Conservation (phyloP, 1,284 basidiomycete species). For the Irpex sp. region DNA sequence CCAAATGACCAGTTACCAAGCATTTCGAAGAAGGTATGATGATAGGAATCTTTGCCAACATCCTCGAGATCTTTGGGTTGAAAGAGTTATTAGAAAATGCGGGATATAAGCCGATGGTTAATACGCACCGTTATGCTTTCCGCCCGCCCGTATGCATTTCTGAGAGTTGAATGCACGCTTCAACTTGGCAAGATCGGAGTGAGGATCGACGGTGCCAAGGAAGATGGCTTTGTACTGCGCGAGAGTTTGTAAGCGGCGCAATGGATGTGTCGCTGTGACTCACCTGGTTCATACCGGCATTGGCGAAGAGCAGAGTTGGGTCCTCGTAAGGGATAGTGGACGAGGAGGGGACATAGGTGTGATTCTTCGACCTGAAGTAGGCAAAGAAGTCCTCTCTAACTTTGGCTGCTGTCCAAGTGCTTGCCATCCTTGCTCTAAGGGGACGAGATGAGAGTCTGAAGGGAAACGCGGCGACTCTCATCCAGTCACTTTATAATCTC, state of each 20-base stretch:
- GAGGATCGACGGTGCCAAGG: slow-evolving; percentile 92
- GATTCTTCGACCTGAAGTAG: slow-evolving; percentile 75
- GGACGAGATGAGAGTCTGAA: slow-evolving; percentile 5
- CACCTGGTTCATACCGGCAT: slow-evolving; percentile 96
- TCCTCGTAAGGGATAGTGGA: slow-evolving; percentile 96
- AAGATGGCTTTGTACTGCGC: slow-evolving; percentile 94
- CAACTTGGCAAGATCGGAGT: slow-evolving; percentile 83
- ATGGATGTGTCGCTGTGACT: slow-evolving; percentile 11
- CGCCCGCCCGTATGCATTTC: slow-evolving; percentile 97
- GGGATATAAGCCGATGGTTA: background rate
- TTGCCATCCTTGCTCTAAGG: slow-evolving; percentile 17
- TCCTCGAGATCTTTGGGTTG: slow-evolving; percentile 81
- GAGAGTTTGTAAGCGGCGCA: background rate
- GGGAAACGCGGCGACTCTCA: slow-evolving; percentile 1
- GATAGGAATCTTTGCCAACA: slow-evolving; percentile 95
- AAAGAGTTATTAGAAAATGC: slow-evolving; percentile 7
- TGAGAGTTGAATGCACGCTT: slow-evolving; percentile 94
- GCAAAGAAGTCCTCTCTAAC: slow-evolving; percentile 75
- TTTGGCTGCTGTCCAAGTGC: slow-evolving; percentile 63
- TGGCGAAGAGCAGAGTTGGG: slow-evolving; percentile 94
- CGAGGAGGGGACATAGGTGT: slow-evolving; percentile 92
- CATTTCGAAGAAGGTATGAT: slow-evolving; percentile 99
- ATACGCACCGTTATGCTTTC: slow-evolving; percentile 89
- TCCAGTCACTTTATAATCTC: background rate
- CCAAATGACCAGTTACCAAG: slow-evolving; percentile 99